Base-by-base conservation (phyloP, 345 rosid genomes). In the Euphorbia lathyris region DNA sequence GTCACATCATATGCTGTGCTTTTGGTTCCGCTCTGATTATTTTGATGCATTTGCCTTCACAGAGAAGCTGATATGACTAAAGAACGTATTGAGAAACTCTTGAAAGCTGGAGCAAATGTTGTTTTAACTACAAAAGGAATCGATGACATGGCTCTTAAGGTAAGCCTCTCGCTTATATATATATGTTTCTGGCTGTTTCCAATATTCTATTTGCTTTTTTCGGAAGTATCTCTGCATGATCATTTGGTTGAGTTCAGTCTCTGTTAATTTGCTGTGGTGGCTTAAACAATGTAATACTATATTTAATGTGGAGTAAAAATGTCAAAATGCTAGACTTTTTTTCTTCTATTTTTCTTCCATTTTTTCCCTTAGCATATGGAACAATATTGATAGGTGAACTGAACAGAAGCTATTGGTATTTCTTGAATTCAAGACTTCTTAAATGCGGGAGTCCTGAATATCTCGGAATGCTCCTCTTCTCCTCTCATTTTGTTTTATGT, bases 71-170 rank as follows among this genome's bases (percentile, higher is more conserved):
- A 96, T 82, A 84, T 88, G 96, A 96, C 98, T 0, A 96, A 92
- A 68, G 99, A 96, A 72, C 90, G 98, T 25, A 96, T 96, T 75
- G 94, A 86, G 72, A 95, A 95, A 77, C 88, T 95, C 70, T 78
- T 95, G 67, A 90, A 88, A 81, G 96, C 94, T 78, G 99, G 99
- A 53, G 99, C 99, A n/a, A 92, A 95, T 79, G 98, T 95, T 65
- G 82, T 96, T 60, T 76, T 96, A 77, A 96, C 98, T 43, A 96
- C 98, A 7, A 96, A 96, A 79, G 98, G 96, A 68, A 96, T 96
- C 72, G 99, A 92, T 80, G 99, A 92, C 86, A 96, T 96, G 99
- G 96, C 99, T 70, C 90, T 96, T 59, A 96, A 92, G 90, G 98
- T 78, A 76, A 69, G 77, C 38, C 20, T 59, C 9, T 59, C 12